A percentile compares a stretch with the other conserved stretches of the same genome.
Conservation (phyloP, 1,139 yeast genomes). For the Diutina scorzettiae region DNA sequence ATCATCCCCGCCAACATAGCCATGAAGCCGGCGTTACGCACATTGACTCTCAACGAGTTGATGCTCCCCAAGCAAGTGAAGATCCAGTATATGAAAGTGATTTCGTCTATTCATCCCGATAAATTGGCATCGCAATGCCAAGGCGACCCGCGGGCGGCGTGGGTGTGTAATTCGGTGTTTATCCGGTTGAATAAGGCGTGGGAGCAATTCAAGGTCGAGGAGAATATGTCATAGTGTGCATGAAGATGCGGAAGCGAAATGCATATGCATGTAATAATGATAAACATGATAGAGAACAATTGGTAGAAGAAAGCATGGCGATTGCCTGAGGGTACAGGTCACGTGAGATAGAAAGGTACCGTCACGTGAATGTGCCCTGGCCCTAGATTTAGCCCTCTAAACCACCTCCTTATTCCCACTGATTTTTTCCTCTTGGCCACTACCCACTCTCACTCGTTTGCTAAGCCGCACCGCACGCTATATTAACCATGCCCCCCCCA, state of each 20-base stretch:
- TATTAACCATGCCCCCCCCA: slow-evolving; percentile 4
- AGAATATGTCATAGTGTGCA: neutral
- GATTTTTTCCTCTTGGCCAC: no score
- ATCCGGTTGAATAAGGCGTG: slow-evolving; percentile 78
- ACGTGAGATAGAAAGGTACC: no score
- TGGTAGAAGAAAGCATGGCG: no score
- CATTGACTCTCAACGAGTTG: slow-evolving; percentile 49
- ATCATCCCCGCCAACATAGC: slow-evolving; percentile 54
- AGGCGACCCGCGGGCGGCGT: slow-evolving; percentile 51
- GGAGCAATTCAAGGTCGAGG: slow-evolving; percentile 57
- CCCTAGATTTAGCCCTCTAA: no score
- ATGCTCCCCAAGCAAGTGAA: slow-evolving; percentile 90
- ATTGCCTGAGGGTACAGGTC: no score
- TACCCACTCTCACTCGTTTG: no score
- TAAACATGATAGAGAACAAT: no score
- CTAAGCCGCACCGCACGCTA: no score
- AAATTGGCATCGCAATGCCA: slow-evolving; percentile 33
- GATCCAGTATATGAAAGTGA: slow-evolving; percentile 81
- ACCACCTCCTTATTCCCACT: no score
- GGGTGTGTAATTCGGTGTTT: slow-evolving; percentile 83
- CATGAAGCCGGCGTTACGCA: slow-evolving; percentile 10
- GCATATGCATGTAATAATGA: no score
- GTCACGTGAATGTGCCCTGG: no score
- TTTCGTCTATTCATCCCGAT: slow-evolving; percentile 90
- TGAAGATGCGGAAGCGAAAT: no score